phyloP scores from a whole-genome alignment of 495 filamentous ascomycete genomes.

The Trichoderma parareesei region DNA sequence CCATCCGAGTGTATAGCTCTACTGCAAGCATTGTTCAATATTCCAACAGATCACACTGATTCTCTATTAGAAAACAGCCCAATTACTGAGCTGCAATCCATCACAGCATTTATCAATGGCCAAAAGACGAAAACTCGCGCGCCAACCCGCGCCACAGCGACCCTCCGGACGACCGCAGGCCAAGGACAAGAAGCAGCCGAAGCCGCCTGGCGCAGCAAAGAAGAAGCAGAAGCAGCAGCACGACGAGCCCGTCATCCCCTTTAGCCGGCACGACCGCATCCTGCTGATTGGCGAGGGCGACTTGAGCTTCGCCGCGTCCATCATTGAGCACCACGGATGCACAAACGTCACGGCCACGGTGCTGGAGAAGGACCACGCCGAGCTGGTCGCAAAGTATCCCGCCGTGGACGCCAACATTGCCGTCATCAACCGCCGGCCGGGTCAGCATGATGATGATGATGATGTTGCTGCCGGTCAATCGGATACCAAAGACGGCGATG shows the following conservation, averaged over 20 bases:
- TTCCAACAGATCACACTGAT: no score
- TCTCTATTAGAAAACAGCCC: background rate
- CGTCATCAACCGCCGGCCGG: constrained; percentile 35
- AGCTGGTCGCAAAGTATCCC: constrained; percentile 66
- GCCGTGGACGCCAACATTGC: constrained; percentile 55
- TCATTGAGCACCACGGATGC: constrained; percentile 65
- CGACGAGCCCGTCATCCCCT: constrained; percentile 53
- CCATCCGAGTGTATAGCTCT: no score
- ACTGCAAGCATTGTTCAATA: no score
- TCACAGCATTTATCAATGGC: constrained; percentile 20
- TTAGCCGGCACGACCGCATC: constrained; percentile 58
- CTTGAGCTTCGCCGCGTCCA: constrained; percentile 77
- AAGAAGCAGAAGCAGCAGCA: background rate
- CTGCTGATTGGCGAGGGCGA: constrained; percentile 90
- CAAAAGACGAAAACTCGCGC: constrained; percentile 29
- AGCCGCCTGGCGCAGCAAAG: constrained; percentile 17
- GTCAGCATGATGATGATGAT: background rate
- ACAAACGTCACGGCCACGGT: constrained; percentile 50
- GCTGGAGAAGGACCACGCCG: constrained; percentile 33
- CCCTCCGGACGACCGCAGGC: constrained; percentile 14
- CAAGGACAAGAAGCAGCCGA: constrained; percentile 7
- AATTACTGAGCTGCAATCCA: background rate
- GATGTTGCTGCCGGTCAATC: background rate
- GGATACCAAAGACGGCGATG: background rate
- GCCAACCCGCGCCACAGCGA: constrained; percentile 4